Conservation (phyloP, 1,139 yeast genomes). For the Pneumocystis oryctolagi region DNA sequence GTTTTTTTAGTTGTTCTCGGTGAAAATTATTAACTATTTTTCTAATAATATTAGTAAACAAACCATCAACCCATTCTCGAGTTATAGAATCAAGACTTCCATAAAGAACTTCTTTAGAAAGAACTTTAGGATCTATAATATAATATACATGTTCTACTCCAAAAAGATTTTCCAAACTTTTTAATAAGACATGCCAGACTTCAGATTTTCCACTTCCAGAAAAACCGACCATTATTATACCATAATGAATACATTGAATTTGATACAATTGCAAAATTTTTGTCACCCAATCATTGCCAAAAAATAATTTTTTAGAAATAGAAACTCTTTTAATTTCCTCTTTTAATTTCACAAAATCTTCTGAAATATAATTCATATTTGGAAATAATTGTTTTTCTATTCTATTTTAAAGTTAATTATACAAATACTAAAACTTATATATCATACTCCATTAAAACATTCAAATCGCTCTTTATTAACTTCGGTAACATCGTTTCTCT, state of each 20-base stretch:
- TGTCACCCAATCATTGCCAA: slow-evolving; percentile 32
- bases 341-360: slow-evolving; percentile 16
- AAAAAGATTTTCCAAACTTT: slow-evolving; percentile 30
- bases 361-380: slow-evolving; percentile 17
- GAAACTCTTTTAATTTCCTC: slow-evolving; percentile 19
- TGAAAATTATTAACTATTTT: slow-evolving; percentile 41
- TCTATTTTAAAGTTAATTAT: slow-evolving; percentile 9
- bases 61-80: slow-evolving; percentile 86
- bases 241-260: slow-evolving; percentile 55
- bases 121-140: slow-evolving; percentile 59
- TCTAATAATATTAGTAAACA: slow-evolving; percentile 57
- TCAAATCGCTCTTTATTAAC: slow-evolving; percentile 39
- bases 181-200: slow-evolving; percentile 36
- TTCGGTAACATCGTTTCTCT: slow-evolving; percentile 52
- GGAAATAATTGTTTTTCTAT: slow-evolving; percentile 24
- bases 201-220: slow-evolving; percentile 66
- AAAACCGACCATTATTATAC: slow-evolving; percentile 66
- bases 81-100: slow-evolving; percentile 65
- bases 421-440: not conserved
- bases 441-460: slow-evolving; percentile 23
- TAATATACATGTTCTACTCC: slow-evolving; percentile 30
- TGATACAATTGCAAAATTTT: slow-evolving; percentile 53
- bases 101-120: slow-evolving; percentile 49
- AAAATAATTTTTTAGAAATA: slow-evolving; percentile 17
- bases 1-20: slow-evolving; percentile 40